Evolutionary conservation across 306 rosid species (phyloP), one percentile per base, ranked within the genome.

Genomic region (Glycine latifolia): DNA sequence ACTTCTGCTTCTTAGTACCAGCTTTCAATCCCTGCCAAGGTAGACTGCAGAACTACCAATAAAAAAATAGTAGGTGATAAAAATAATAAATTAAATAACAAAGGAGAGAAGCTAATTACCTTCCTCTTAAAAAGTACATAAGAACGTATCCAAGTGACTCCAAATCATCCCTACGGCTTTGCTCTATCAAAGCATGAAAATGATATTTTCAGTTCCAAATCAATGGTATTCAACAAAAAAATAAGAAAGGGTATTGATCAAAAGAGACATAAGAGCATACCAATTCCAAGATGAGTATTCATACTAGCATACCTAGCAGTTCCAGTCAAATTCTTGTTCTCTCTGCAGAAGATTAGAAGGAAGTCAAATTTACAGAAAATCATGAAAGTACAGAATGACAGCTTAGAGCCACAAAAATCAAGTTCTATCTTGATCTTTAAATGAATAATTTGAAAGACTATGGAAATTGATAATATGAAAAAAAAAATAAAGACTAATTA

Each of bases 1-100:
- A 95, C 91, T 95, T 93, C 82, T 95, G 99, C 81, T 95, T 95
- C 88, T 95, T 95, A 60, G 87, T 95, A 73, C 98, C 98, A 1
- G 99, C 99, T 92, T 95, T 95, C 82, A 95, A 84, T 81, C 99
- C 99, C 92, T 95, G 99, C 99, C 99, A 93, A 74, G 99, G 99
- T 78, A 95, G 93, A 86, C 99, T 95, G 79, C 33, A 88, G 53
- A 87, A 81, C 85, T n/a, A 54, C 56, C 83, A 61, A 86, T 90
- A 75, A 91, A 60, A 76, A 82, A 20, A 59, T 53, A 62, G 14
- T n/a, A 44, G 13, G 78, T 50, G 61, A 81, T 68, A 82, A 20
- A 60, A 71, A 26, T 41, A 80, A 4, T 16, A 84, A 79, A 41
- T 48, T 55, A 79, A 67, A 78, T 6, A 77, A 78, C 50, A 71